Conservation (phyloP, 208 protist species). For the Crithidia expoeki region DNA sequence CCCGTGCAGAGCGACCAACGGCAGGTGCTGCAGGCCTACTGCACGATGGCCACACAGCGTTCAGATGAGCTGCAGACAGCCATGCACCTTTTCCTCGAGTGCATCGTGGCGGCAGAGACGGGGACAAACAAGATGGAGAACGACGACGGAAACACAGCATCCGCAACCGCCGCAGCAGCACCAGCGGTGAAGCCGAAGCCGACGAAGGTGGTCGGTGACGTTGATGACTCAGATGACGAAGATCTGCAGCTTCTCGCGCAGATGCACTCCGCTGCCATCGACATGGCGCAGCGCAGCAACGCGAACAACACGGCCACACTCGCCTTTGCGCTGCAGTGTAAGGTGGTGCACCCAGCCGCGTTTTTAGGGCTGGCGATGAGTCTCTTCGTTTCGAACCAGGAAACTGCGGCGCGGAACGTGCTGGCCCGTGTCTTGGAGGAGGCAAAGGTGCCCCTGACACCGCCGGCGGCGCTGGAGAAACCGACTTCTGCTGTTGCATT, state of each 20-base stretch:
- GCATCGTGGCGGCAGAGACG: conserved; percentile 40
- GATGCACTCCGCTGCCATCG: conserved; percentile 24
- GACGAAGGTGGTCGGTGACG: conserved; percentile 12
- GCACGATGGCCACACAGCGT: conserved; percentile 67
- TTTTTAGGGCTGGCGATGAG: conserved; percentile 82
- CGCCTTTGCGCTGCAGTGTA: conserved; percentile 41
- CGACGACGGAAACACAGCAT: neutral
- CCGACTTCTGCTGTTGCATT: neutral
- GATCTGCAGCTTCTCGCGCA: conserved; percentile 52
- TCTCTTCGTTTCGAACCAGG: conserved; percentile 80
- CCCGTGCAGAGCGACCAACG: conserved; percentile 55
- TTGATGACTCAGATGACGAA: conserved; percentile 50
- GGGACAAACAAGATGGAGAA: conserved; percentile 3
- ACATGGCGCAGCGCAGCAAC: conserved; percentile 26
- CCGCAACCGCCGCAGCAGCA: neutral
- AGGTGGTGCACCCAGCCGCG: conserved; percentile 53
- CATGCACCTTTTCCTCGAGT: conserved; percentile 63
- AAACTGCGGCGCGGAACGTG: conserved; percentile 66
- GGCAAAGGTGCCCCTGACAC: conserved; percentile 13
- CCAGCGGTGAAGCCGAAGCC: neutral
- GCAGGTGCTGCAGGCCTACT: conserved; percentile 82
- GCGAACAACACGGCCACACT: conserved; percentile 35
- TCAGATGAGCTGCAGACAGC: conserved; percentile 70
- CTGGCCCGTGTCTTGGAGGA: conserved; percentile 35
- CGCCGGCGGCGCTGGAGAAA: conserved; percentile 3